Conservation (phyloP, 2,329 filamentous ascomycete species). For the Beauveria caledonica region DNA sequence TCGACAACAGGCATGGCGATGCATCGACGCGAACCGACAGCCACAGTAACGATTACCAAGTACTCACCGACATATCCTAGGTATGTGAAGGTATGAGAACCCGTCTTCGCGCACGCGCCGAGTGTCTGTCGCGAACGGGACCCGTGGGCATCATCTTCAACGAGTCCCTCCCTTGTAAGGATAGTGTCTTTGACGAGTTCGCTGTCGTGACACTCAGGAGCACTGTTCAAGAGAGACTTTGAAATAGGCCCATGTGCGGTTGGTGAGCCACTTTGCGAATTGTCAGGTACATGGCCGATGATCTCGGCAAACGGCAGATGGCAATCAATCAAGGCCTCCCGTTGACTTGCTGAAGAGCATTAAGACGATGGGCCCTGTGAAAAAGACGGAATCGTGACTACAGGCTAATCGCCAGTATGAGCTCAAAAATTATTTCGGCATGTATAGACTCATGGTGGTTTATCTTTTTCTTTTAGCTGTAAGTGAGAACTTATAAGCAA, state of each 20-base stretch:
- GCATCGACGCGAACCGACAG: background rate
- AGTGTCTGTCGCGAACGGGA: background rate
- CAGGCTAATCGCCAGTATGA: constrained; percentile 5
- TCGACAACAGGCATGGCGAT: background rate
- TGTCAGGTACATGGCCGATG: constrained; percentile 1
- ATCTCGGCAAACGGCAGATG: constrained; percentile 3
- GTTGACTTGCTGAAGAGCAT: constrained; percentile 13
- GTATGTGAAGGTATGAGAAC: constrained; percentile 2
- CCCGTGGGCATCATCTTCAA: constrained; percentile 12
- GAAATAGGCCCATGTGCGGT: background rate
- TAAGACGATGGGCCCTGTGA: constrained; percentile 12
- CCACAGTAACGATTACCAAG: background rate
- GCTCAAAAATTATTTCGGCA: background rate
- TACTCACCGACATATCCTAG: background rate
- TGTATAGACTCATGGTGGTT: constrained; percentile 8
- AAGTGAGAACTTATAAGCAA: background rate
- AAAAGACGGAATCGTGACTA: constrained; percentile 8
- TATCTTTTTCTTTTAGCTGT: constrained; percentile 5
- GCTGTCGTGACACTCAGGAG: constrained; percentile 13
- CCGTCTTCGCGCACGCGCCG: background rate
- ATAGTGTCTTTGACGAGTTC: constrained; percentile 8
- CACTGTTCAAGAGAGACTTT: background rate
- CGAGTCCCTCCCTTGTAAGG: constrained; percentile 11
- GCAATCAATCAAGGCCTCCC: background rate
- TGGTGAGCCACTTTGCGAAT: background rate